Base-by-base conservation (phyloP, 768 basidiomycete genomes). In the Calocybe indica region DNA sequence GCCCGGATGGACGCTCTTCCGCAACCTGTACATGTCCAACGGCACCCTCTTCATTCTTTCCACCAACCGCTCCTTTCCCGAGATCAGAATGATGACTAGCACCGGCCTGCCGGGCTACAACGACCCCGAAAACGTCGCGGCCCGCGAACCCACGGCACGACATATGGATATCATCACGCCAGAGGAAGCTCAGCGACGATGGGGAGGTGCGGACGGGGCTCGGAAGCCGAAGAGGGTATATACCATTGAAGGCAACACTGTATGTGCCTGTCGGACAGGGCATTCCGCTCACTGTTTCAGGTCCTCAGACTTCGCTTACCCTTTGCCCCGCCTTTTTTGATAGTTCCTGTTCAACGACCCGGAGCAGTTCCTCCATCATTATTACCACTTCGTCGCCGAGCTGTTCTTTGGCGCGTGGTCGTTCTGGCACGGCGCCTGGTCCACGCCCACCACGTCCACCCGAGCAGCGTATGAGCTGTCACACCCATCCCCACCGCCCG, bases 341-440 rank as follows among this genome's bases (percentile, higher is more conserved):
- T 40, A 82, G 79, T 54, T 80, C 8, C 61, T 82, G 34, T 72
- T 83, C 57, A 86, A 86, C 59, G 88, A 88, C 51, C 85, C 88
- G 0, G 48, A 62, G 1, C 86, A 89, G 58, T 87, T 92, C 73
- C 73, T 92, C n/a, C 69, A 73, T 40, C 91, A 92, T 61, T 92
- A 91, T 62, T 92, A 92, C 64, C 91, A 92, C 64, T 83, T 89
- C 50, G 85, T 85, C 31, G 91, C 85, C 0, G 91, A 93, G 59
- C 78, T 89, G 40, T 67, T 89, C 48, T 69, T 92, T 31, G 90
- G 89, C 31, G 66, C 77, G 3, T 88, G 87, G 75, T 77, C 86
- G 1, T 77, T 88, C 55, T 88, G 83, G 83, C 69, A 72, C 39
- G 82, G 83, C 33, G 73, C 82, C 5, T 76, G 62, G 51, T 54